These are phyloP conservation scores for Cladobotryum protrusum DNA, from an alignment of 2,329 filamentous ascomycete species.

Conservation along the genomic window DNA sequence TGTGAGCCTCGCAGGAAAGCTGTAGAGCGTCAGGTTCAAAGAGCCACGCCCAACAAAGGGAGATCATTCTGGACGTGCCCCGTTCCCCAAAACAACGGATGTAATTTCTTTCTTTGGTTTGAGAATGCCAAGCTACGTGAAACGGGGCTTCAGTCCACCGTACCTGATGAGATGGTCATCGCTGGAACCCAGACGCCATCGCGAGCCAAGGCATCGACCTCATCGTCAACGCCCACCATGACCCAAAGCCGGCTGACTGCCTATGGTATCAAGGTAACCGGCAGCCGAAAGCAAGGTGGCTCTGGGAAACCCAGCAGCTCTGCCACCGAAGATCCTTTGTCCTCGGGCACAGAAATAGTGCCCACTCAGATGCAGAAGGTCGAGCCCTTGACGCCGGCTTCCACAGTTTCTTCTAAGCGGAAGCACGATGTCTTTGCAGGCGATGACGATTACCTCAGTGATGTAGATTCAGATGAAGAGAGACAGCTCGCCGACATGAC, in stretches of 20 bases:
- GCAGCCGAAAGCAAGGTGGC: constrained; percentile 14
- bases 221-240: constrained; percentile 17
- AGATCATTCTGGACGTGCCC: constrained; percentile 38
- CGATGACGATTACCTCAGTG: constrained; percentile 26
- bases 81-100: constrained; percentile 23
- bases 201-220: constrained; percentile 12
- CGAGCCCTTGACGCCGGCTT: constrained; percentile 1
- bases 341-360: not conserved
- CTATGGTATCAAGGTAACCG: constrained; percentile 23
- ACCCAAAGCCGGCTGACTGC: constrained; percentile 25
- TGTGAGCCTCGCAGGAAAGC: constrained; percentile 36
- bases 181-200: constrained; percentile 5
- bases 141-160: constrained; percentile 14
- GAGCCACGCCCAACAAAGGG: constrained; percentile 33
- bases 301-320: not conserved
- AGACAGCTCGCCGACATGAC: constrained; percentile 29
- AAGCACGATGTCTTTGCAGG: constrained; percentile 22
- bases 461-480: constrained; percentile 35
- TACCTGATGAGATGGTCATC: constrained; percentile 1
- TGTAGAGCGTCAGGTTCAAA: constrained; percentile 30
- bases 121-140: constrained; percentile 31
- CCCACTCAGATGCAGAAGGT: too few species aligned
- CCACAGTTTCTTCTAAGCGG: constrained; percentile 20
- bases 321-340: not conserved
- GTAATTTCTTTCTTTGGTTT: constrained; percentile 41